These are phyloP conservation scores for Ustilago crameri DNA, from an alignment of 1,284 basidiomycete genomes.

Conservation along the genomic window DNA sequence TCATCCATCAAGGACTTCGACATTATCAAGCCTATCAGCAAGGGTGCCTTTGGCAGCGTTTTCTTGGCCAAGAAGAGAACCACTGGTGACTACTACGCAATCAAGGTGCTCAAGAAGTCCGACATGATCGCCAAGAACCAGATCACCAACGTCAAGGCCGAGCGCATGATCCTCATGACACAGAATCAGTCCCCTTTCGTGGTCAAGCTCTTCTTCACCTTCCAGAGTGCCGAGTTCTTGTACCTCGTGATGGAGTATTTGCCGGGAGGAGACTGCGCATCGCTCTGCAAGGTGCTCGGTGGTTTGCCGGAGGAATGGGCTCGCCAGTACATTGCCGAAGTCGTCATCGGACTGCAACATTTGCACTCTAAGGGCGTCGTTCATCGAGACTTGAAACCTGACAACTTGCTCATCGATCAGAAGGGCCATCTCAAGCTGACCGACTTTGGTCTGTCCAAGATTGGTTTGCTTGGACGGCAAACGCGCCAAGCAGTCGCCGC, in stretches of 20 bases:
- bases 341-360: conserved; percentile 92
- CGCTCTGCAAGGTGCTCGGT: conserved; percentile 94
- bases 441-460: conserved; percentile 96
- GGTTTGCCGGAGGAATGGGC: conserved; percentile 95
- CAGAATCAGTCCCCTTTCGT: conserved; percentile 97
- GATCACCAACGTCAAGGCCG: conserved; percentile 99
- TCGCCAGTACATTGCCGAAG: conserved; percentile 93
- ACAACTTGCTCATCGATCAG: conserved; percentile 95
- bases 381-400: conserved; percentile 98
- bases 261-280: conserved; percentile 93
- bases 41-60: conserved; percentile 95
- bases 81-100: conserved; percentile 98
- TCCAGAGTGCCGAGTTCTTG: conserved; percentile 70
- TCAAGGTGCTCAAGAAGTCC: conserved; percentile 98
- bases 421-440: conserved; percentile 96
- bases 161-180: conserved; percentile 99
- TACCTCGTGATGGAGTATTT: conserved; percentile 71
- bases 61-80: conserved; percentile 97
- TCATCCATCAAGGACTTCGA: conserved; percentile 99
- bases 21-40: conserved; percentile 98
- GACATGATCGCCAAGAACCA: conserved; percentile 99
- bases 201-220: conserved; percentile 71
- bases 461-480: conserved; percentile 95
- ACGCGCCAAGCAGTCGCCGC: conserved; percentile 43
- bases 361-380: conserved; percentile 93